phyloP scores from a whole-genome alignment of 352 stramenopile species.

The Globisporangium okanoganense region DNA sequence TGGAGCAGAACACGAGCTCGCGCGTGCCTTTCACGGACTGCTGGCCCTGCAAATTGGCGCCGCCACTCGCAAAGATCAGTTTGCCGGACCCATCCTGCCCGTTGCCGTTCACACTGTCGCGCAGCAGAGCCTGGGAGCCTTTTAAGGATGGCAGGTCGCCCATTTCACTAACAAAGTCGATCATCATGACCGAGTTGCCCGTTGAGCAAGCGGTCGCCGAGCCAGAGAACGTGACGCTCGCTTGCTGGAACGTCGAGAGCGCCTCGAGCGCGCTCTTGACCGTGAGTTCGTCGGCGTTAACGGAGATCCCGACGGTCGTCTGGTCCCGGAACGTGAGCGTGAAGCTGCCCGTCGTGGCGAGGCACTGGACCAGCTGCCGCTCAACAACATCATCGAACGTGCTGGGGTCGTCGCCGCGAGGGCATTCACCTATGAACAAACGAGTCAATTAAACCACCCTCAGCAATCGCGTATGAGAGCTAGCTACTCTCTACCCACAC shows the following conservation, averaged over 20 bases:
- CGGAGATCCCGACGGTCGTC: slow-evolving; percentile 38
- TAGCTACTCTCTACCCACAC: no score
- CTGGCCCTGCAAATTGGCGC: slow-evolving; percentile 27
- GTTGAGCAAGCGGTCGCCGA: slow-evolving; percentile 36
- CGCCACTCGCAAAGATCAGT: slow-evolving; percentile 35
- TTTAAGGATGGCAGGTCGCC: slow-evolving; percentile 50
- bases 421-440: slow-evolving; percentile 45
- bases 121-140: slow-evolving; percentile 30
- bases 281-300: slow-evolving; percentile 23
- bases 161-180: slow-evolving; percentile 60
- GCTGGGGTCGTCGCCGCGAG: slow-evolving; percentile 64
- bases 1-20: slow-evolving; percentile 71
- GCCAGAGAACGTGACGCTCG: slow-evolving; percentile 35
- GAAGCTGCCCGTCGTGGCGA: slow-evolving; percentile 52
- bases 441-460: not conserved
- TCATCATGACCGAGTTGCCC: slow-evolving; percentile 37
- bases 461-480: not conserved
- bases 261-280: slow-evolving; percentile 50
- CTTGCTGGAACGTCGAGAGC: slow-evolving; percentile 38
- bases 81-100: slow-evolving; percentile 49
- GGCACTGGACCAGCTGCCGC: slow-evolving; percentile 58
- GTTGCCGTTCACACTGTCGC: slow-evolving; percentile 47
- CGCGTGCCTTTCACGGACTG: slow-evolving; percentile 59
- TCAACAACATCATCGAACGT: slow-evolving; percentile 57
- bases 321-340: slow-evolving; percentile 64